Evolutionary conservation across 2,329 filamentous ascomycete species (phyloP), one percentile per base, ranked within the genome.

Genomic region (Canariomyces notabilis): DNA sequence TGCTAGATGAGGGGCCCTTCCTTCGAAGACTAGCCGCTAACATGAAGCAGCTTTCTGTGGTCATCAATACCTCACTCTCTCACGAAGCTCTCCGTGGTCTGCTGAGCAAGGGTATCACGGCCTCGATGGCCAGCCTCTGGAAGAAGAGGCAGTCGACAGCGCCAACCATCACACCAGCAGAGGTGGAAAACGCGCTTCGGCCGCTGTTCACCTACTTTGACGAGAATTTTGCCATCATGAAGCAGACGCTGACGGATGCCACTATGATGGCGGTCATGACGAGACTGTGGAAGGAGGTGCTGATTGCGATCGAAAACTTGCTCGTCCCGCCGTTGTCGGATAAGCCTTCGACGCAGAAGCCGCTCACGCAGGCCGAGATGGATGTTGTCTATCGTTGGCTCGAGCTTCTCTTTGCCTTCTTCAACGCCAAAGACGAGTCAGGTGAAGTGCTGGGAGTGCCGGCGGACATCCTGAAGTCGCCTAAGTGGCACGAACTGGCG

Each of bases 231-330:
- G 89, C 89, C 49, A 95, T 97, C 57, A 95, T 98, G 90, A 96
- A 97, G 69, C 83, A 93, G 66, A 96, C 91, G 0, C 73, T 98
- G 46, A 97, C 93, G 1, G 85, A 89, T 48, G 84, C 89, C 47
- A 94, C 93, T n/a, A 96, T 98, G 91, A 82, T 90, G 58, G 90
- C 93, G 63, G 93, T 98, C 58, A 98, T 98, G 93, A 94, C 89
- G 18, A 82, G 93, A 36, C 71, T 98, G 5, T 98, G 93, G 93
- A 98, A 98, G 68, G 93, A 98, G 65, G 90, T 95, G 1, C 75
- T 98, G 14, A 83, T 90, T 57, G 94, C 91, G 1, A 86, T 97
- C 53, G 93, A 98, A 67, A 79, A 80, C 31, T 75, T 98, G 15
- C 77, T 98, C 32, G 91, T 98, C 3, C 93, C 93, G 15, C 93